Evolutionary conservation across 2,329 filamentous ascomycete genomes (phyloP).

Genomic region (Camillea tinctor): DNA sequence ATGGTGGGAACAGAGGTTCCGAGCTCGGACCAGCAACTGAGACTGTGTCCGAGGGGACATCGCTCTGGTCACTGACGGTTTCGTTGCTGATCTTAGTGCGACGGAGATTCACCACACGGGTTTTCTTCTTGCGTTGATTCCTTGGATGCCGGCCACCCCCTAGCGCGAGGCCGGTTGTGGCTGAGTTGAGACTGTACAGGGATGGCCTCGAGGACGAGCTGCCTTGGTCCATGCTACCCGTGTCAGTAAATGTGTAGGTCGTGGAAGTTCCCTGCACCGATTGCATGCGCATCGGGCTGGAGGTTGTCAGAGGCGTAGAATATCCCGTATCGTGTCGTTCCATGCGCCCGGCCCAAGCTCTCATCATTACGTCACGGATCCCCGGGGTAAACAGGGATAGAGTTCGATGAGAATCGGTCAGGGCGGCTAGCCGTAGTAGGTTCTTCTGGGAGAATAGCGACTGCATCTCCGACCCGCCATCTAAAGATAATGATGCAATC

Average conservation of each 20-base stretch:
- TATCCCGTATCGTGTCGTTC: constrained; percentile 63
- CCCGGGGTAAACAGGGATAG: constrained; percentile 87
- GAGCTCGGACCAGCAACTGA: constrained; percentile 61
- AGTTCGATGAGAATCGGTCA: constrained; percentile 87
- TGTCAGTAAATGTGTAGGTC: constrained; percentile 73
- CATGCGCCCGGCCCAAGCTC: constrained; percentile 81
- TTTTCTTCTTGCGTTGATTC: constrained; percentile 75
- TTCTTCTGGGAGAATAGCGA: constrained; percentile 96
- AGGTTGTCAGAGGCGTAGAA: constrained; percentile 48
- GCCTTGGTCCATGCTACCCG: constrained; percentile 61
- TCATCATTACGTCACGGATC: constrained; percentile 87
- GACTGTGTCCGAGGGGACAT: constrained; percentile 49
- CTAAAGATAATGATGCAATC: constrained; percentile 74
- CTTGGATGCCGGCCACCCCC: constrained; percentile 59
- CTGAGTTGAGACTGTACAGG: constrained; percentile 60
- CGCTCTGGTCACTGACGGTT: constrained; percentile 51
- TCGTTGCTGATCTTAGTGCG: constrained; percentile 54
- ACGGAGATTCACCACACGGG: constrained; percentile 77
- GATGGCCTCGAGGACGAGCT: constrained; percentile 68
- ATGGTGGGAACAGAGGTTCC: constrained; percentile 55
- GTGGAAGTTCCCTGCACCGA: constrained; percentile 60
- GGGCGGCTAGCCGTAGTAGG: constrained; percentile 73
- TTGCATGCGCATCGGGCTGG: constrained; percentile 60
- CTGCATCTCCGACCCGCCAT: constrained; percentile 77
- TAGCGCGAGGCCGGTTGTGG: constrained; percentile 61